Evolutionary conservation across 768 basidiomycete genomes (phyloP).

Genomic region (Termitomyces sp.): DNA sequence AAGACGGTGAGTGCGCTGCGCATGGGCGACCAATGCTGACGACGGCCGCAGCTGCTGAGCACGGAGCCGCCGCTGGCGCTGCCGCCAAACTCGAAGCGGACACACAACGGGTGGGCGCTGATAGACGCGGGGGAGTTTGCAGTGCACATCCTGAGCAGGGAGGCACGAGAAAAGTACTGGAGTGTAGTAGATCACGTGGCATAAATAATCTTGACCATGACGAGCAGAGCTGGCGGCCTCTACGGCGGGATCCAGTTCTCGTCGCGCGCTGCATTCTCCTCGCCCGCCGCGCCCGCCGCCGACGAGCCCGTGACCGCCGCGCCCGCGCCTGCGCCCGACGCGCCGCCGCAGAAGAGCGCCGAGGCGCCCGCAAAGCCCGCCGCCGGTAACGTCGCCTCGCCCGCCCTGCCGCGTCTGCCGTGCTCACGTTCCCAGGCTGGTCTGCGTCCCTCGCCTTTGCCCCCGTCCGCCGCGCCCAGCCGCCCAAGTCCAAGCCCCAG

Average conservation of each 20-base stretch:
- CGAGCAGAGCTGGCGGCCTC: conserved; percentile 75
- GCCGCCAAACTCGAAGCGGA: conserved; percentile 57
- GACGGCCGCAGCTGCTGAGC: conserved; percentile 43
- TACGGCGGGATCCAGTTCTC: conserved; percentile 88
- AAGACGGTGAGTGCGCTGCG: conserved; percentile 51
- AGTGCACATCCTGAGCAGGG: conserved; percentile 67
- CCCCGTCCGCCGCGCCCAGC: conserved; percentile 60
- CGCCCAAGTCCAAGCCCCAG: conserved; percentile 53
- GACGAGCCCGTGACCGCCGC: conserved; percentile 14
- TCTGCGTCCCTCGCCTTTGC: conserved; percentile 88
- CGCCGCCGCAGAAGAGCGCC: conserved; percentile 17
- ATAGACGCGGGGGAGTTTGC: conserved; percentile 78
- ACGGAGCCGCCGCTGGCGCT: conserved; percentile 53
- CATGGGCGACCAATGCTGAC: not conserved
- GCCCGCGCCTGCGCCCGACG: conserved; percentile 9
- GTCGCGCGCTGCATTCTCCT: conserved; percentile 52
- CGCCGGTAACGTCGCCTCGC: too few species aligned
- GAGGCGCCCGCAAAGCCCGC: conserved; percentile 35
- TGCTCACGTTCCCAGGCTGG: conserved; percentile 79
- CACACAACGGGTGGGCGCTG: conserved; percentile 77
- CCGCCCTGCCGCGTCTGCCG: too few species aligned
- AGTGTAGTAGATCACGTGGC: conserved; percentile 18
- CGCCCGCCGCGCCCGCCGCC: conserved; percentile 24
- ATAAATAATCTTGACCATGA: conserved; percentile 36
- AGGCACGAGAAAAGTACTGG: conserved; percentile 69